phyloP scores from a whole-genome alignment of 2,329 filamentous ascomycete species.

The Chaetomiaceae sp. region DNA sequence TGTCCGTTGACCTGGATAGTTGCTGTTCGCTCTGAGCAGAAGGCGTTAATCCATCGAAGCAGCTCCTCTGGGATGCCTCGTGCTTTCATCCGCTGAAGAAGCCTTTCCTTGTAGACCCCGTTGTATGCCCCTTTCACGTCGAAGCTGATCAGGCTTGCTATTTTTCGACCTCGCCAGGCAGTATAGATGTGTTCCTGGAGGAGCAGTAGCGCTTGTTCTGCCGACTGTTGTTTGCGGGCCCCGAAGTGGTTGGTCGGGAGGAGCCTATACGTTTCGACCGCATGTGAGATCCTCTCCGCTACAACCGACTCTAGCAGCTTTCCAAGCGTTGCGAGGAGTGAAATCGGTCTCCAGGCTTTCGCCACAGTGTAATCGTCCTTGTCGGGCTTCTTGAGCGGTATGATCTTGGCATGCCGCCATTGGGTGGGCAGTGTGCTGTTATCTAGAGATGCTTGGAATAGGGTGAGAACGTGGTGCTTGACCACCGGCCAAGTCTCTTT shows the following conservation, averaged over 20 bases:
- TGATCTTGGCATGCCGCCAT: conserved; percentile 2
- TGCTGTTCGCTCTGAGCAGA: conserved; percentile 6
- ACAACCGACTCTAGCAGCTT: conserved; percentile 10
- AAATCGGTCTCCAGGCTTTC: conserved; percentile 7
- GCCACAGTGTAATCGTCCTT: conserved; percentile 2
- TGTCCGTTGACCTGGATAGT: conserved; percentile 10
- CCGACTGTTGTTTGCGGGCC: not conserved
- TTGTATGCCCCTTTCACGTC: conserved; percentile 12
- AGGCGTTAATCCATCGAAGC: conserved; percentile 5
- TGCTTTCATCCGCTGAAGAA: conserved; percentile 7
- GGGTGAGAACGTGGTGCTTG: not conserved
- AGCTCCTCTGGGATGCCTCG: conserved; percentile 9
- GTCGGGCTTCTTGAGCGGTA: conserved; percentile 3
- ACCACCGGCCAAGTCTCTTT: conserved; percentile 1
- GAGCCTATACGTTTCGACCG: not conserved
- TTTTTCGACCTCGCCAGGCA: not conserved
- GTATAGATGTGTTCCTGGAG: not conserved
- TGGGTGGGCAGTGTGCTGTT: not conserved
- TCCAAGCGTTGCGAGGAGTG: conserved; percentile 1
- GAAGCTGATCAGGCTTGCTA: conserved; percentile 10
- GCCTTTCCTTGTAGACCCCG: conserved; percentile 10
- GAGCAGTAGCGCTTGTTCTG: not conserved
- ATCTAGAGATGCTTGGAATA: conserved; percentile 1
- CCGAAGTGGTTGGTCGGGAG: not conserved
- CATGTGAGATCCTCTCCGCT: conserved; percentile 1